Conservation (phyloP, 2,329 filamentous ascomycete genomes). For the Venturia effusa region DNA sequence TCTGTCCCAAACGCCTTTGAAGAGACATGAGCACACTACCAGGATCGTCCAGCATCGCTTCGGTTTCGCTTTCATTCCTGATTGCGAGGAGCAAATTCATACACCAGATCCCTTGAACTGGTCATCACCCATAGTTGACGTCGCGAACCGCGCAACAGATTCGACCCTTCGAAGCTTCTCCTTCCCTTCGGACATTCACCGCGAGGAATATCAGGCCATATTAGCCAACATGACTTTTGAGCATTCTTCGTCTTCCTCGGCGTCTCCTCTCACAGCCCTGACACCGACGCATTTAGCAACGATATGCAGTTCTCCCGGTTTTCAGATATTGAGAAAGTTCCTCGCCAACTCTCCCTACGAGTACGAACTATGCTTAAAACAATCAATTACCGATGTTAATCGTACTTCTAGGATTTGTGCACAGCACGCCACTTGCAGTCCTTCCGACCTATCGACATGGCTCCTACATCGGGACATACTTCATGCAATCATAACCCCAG, state of each 20-base stretch:
- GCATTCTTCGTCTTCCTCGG: background rate
- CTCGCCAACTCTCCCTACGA: constrained; percentile 29
- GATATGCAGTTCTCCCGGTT: constrained; percentile 27
- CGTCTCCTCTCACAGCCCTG: constrained; percentile 5
- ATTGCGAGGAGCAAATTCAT: background rate
- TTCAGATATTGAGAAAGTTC: constrained; percentile 31
- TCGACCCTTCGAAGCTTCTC: background rate
- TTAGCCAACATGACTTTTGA: background rate
- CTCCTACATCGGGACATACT: constrained; percentile 48
- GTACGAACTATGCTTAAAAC: constrained; percentile 19
- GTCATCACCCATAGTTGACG: background rate
- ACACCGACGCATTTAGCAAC: background rate
- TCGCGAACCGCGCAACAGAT: background rate
- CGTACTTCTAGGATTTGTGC: constrained; percentile 30
- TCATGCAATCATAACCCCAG: constrained; percentile 47
- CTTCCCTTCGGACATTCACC: background rate
- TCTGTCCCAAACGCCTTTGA: background rate
- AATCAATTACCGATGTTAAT: background rate
- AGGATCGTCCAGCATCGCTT: background rate
- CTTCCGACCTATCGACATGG: constrained; percentile 28
- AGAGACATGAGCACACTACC: constrained; percentile 8
- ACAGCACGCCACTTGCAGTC: constrained; percentile 25
- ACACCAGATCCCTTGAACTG: background rate
- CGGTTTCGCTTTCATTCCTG: constrained; percentile 1
- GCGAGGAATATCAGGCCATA: background rate